Evolutionary conservation across 345 rosid genomes (phyloP), one percentile per base, ranked within the genome.

Genomic region (Acer saccharum): DNA sequence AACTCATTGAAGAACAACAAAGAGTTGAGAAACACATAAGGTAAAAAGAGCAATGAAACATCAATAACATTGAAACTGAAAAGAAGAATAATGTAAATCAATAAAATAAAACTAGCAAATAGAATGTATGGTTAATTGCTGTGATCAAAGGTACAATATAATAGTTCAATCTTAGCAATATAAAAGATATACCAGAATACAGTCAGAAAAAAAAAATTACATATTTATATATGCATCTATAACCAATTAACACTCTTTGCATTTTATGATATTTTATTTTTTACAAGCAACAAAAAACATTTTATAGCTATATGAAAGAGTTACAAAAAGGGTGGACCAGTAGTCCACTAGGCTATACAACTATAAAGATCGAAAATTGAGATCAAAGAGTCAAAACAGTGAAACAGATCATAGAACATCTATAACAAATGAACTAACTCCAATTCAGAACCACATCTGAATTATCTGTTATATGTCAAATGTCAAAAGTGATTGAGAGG

Each of bases 1-100:
- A 71, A 71, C 65, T 72, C 73, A 79, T 76, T 73, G 73, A 69
- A 77, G 61, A 76, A 61, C 44, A 69, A 25, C 61, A 78, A 35
- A 64, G 17, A 58, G 72, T 65, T 52, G 58, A 68, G 41, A 73
- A 68, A 57, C 6, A 73, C 8, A 77, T 48, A 39, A 29, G 66
- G 69, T 65, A 58, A 58, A 73, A 67, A 16, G 21, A 63, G 76
- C 71, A 74, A 65, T 68, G 60, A 78, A 27, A 71, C 14, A 73
- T 64, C 32, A 75, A 44, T 13, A 27, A 57, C 13, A 23, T 62
- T 54, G 21, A 79, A 71, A 27, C 44, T 54, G 62, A 70, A 23
- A 10, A 1, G 61, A 43, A 68, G 76, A 6, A 76, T n/a, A 41
- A 54, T 12, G 60, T 18, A 60, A 58, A 65, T 20, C 21, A 62